Evolutionary conservation across 371 early-diverging fungal species (phyloP).

Genomic region (Syncephalis fuscata): DNA sequence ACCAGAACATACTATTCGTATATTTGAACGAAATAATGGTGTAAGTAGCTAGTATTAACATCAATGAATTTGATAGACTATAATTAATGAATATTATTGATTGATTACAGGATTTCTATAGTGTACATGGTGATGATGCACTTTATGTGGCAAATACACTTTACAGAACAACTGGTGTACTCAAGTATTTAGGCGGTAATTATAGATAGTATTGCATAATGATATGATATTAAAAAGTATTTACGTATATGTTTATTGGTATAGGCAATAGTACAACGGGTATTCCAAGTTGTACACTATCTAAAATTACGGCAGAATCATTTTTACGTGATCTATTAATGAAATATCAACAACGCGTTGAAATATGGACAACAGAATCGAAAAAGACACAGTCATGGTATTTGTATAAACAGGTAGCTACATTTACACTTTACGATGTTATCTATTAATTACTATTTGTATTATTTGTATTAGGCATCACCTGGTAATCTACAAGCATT

Average conservation of each 20-base stretch:
- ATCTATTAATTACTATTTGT: not conserved
- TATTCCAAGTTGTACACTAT: conserved; percentile 61
- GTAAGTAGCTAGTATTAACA: no score
- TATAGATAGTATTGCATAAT: no score
- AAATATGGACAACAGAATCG: conserved; percentile 62
- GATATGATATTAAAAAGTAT: no score
- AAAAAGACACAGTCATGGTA: conserved; percentile 18
- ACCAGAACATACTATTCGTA: not conserved
- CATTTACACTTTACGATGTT: no score
- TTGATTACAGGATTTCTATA: conserved; percentile 40
- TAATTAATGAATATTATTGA: no score
- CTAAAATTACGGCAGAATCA: conserved; percentile 47
- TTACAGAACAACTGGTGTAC: conserved; percentile 77
- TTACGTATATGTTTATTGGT: no score
- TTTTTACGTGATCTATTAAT: conserved; percentile 68
- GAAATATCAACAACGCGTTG: conserved; percentile 53
- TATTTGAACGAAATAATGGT: not conserved
- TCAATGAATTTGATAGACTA: no score
- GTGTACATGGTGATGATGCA: conserved; percentile 83
- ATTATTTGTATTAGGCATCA: conserved; percentile 36
- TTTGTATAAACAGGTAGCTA: conserved; percentile 19
- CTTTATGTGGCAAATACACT: conserved; percentile 60
- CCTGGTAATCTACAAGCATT: conserved; percentile 85
- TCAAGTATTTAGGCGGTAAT: conserved; percentile 73
- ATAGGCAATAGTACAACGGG: conserved; percentile 31